Evolutionary conservation across 148 eudicot genomes (phyloP), one percentile per base, ranked within the genome.

Genomic region (Rhododendron ferrugineum): DNA sequence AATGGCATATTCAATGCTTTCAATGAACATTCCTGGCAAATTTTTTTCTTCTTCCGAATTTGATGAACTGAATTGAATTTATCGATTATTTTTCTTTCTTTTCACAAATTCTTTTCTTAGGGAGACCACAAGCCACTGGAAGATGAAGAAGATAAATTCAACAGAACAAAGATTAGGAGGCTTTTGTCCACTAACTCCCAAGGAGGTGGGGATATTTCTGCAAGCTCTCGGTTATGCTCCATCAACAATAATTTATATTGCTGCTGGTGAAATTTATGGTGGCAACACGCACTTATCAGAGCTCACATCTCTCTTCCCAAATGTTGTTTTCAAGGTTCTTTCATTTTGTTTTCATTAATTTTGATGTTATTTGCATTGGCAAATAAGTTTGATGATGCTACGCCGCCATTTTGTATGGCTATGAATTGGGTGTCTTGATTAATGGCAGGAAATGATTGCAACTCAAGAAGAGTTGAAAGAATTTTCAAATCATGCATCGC

Each of bases 261-360:
- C 98, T 85, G 98, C 98, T 73, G 98, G 98, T 79, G 98, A 94
- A 89, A 96, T 96, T 83, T 96, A 94, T 89, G 98, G 98, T 85
- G 96, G 98, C 82, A 84, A 88, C 47, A 68, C 76, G 70, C 96
- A 89, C 86, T 92, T 96, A 78, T 89, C 91, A 40, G 98, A 96
- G 90, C 93, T 96, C 85, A 94, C 89, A 58, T 87, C 89, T 64
- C 95, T 90, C 82, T 96, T 94, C 84, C 98, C 98, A 72, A 96
- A 94, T 86, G 90, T 96, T 28, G 90, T 95, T 88, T 93, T 89
- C 84, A 95, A 95, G 94, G 98, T 95, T 78, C 32, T 58, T 91
- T 68, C 36, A 68, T 30, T 68, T 26, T 11, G 6, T 54, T 54
- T 85, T 36, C 13, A 83, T 50, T 37, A 58, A 14, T 85, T 82